Evolutionary conservation across 768 basidiomycete species (phyloP), one percentile per base, ranked within the genome.

Genomic region (Cantharellus cinnabarinus): DNA sequence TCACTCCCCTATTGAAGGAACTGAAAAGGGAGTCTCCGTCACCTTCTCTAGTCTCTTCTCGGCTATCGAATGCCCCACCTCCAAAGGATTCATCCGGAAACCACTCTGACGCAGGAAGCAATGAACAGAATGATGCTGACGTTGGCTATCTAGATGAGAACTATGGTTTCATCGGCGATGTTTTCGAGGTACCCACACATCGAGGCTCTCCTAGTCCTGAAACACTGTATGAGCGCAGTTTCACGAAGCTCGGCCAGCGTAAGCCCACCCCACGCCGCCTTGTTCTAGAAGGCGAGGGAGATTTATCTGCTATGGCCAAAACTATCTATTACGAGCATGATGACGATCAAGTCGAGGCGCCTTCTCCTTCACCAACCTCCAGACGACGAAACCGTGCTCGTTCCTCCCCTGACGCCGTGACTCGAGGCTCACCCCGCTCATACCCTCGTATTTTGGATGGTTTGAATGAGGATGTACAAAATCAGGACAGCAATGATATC

Each of bases 301-400:
- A 58, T 40, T 29, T 58, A 29, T 48, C 50, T 34, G 42, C 20
- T 29, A 58, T 51, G 57, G 40, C 57, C 10, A 10, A 34, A 52
- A 59, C 20, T n/a, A 56, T 57, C 34, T 57, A 39, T n/a, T 42
- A 57, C n/a, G 56, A 57, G 39, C 39, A 57, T 57, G 56, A 35
- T 7, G 56, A 41, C 41, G 35, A 39, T 44, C 34, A 42, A n/a
- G 35, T 57, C 14, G 42, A 42, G 56, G 38, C 39, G 7, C 39
- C 10, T 7, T 42, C 35, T 50, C 39, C 39, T 14, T 15, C 10
- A 14, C 56, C 42, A 14, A 57, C 7, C 38, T 51, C 42, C 5
- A 57, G 56, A 35, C 41, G 56, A 42, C 14, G 56, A 41, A 58
- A 59, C 59, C 39, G 7, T 14, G 34, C 10, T 10, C 10, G 10